Evolutionary conservation across 2,329 filamentous ascomycete genomes (phyloP), one percentile per base, ranked within the genome.

Genomic region (Tolypocladium sp.): DNA sequence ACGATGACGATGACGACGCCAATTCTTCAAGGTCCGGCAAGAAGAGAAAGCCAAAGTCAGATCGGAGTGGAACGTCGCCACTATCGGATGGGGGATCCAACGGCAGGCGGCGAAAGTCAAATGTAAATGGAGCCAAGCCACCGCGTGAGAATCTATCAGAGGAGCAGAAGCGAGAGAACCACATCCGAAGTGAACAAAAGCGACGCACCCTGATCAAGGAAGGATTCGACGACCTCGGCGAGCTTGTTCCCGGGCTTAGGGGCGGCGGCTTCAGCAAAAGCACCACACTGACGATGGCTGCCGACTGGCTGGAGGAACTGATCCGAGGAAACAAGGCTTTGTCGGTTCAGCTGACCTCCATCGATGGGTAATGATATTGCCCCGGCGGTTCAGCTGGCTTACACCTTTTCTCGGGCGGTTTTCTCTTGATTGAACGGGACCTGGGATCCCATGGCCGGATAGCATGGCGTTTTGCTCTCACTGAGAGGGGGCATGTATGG

Each of bases 151-250:
- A 96, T 65, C 85, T 94, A 4, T 84, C 86, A 0, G 89, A 93
- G 64, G 86, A 89, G 61, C 89, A 94, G 72, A 94, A 93, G 73
- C 81, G 90, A 53, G 87, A 87, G 67, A 96, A 96, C 65, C 91
- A 95, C 69, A 94, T 96, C 63, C 81, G 87, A 57, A 94, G 91
- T 57, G 91, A 95, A 70, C 90, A 96, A 74, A 95, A 94, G 73
- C 83, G 92, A 40, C 82, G 91, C 55, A 91, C 90, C 33, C 77
- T 92, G 54, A 93, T 93, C 67, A 89, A 91, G 68, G 83, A 89
- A 64, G 90, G 90, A 0, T 96, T 93, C 66, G 88, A 92, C 51
- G 89, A 93, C 60, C 75, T 96, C n/a, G 84, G 84, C 63, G 80
- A 85, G 35, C 78, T 95, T 27, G 89, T 96, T 0, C 91, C 92